These are phyloP conservation scores for Pestalotiopsis sp. DNA, from an alignment of 2,329 filamentous ascomycete species.

Conservation along the genomic window DNA sequence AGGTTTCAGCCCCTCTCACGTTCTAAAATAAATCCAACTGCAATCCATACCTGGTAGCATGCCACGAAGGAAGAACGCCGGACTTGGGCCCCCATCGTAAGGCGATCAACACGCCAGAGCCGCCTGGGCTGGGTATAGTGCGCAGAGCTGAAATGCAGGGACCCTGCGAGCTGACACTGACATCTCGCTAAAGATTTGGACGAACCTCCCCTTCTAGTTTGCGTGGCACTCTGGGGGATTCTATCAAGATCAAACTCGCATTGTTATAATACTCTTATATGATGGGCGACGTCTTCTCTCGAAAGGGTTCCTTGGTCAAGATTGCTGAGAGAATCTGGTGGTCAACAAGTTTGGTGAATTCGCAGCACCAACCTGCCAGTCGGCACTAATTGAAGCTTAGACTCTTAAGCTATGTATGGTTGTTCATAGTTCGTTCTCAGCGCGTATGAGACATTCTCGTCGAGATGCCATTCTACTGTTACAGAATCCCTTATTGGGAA, in stretches of 20 bases:
- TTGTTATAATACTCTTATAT: no score
- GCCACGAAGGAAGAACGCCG: no score
- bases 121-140: background rate
- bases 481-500: background rate
- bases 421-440: no score
- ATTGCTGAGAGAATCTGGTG: no score
- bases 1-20: background rate
- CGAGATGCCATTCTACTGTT: background rate
- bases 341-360: no score
- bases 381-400: background rate
- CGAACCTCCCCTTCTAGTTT: background rate
- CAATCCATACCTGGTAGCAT: no score
- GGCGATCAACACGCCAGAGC: background rate
- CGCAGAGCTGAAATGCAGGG: background rate
- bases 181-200: background rate
- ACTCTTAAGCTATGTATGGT: background rate
- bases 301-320: no score
- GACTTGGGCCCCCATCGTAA: background rate
- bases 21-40: no score
- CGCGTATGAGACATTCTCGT: background rate
- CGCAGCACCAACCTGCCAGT: background rate
- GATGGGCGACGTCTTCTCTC: no score
- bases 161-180: background rate
- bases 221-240: no score
- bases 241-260: no score